These are phyloP conservation scores for Metschnikowia kofuensis DNA, from an alignment of 805 yeast species.

Conservation along the genomic window DNA sequence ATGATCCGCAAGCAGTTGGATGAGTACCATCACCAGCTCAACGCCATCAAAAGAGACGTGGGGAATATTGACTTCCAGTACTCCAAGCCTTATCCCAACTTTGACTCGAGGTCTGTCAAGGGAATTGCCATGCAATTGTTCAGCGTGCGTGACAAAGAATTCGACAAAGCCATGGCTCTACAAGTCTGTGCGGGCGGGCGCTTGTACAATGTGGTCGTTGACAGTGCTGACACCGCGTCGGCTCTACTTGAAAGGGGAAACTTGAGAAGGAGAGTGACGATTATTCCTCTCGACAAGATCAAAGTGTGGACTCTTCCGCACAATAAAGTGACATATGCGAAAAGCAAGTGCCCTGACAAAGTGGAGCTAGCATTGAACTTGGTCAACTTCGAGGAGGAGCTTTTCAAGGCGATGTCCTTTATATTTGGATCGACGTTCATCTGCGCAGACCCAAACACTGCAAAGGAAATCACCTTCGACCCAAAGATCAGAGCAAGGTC, in stretches of 20 bases:
- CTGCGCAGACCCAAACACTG: constrained; percentile 84
- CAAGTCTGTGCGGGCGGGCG: constrained; percentile 95
- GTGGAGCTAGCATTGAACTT: constrained; percentile 88
- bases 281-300: constrained; percentile 88
- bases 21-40: constrained; percentile 45
- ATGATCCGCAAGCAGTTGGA: constrained; percentile 18
- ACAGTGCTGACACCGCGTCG: constrained; percentile 80
- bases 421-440: constrained; percentile 89
- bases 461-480: constrained; percentile 83
- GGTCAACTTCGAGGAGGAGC: constrained; percentile 68
- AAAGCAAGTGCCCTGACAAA: constrained; percentile 71
- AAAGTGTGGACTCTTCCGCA: constrained; percentile 54
- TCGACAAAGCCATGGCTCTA: constrained; percentile 71
- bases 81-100: constrained; percentile 58
- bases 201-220: constrained; percentile 87
- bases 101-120: constrained; percentile 61
- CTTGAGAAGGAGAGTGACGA: constrained; percentile 78
- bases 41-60: constrained; percentile 56
- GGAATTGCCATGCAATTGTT: constrained; percentile 92
- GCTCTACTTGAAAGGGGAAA: constrained; percentile 76
- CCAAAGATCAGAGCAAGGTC: constrained; percentile 77
- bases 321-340: constrained; percentile 60
- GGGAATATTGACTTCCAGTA: constrained; percentile 77
- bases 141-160: constrained; percentile 51
- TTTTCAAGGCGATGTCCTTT: constrained; percentile 79